Percentiles rank a stretch among this genome's conserved stretches.
Conservation (phyloP, 495 filamentous ascomycete species). For the Penicillium psychrofluorescens region DNA sequence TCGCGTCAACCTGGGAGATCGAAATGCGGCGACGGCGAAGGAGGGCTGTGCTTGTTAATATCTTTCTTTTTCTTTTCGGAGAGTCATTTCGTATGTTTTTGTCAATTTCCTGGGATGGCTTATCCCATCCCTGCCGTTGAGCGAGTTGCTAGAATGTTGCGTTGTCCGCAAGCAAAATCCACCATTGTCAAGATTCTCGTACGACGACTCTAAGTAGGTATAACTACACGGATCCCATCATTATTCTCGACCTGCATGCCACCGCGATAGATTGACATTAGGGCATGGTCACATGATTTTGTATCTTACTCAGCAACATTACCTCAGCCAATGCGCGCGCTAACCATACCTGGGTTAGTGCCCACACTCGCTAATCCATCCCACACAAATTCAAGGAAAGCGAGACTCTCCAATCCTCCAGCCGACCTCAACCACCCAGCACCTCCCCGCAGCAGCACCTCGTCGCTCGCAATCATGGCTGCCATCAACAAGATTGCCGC, state of each 20-base stretch:
- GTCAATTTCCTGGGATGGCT: conserved; percentile 6
- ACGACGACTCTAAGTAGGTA: too few species aligned
- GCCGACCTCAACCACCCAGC: conserved; percentile 28
- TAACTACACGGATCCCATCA: too few species aligned
- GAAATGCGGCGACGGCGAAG: conserved; percentile 54
- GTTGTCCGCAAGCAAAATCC: too few species aligned
- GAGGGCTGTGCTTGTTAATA: conserved; percentile 86
- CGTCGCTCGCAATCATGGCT: conserved; percentile 49
- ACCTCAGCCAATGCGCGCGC: too few species aligned
- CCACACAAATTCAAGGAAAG: conserved; percentile 31
- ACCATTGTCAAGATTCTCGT: too few species aligned
- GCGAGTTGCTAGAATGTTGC: too few species aligned
- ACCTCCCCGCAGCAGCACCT: conserved; percentile 27
- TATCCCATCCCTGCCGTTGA: too few species aligned
- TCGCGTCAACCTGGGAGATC: conserved; percentile 38
- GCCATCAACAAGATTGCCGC: conserved; percentile 94
- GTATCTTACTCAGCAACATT: neutral
- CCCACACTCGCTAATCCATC: conserved; percentile 22
- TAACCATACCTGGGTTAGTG: neutral
- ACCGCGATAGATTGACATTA: too few species aligned
- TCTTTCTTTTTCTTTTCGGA: conserved; percentile 3
- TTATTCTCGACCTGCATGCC: too few species aligned
- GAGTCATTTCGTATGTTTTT: conserved; percentile 6
- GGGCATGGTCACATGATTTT: conserved; percentile 24
- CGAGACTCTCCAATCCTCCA: conserved; percentile 12